Base-by-base conservation (phyloP, 164 flowering plant species). In the Vitis labrusca region DNA sequence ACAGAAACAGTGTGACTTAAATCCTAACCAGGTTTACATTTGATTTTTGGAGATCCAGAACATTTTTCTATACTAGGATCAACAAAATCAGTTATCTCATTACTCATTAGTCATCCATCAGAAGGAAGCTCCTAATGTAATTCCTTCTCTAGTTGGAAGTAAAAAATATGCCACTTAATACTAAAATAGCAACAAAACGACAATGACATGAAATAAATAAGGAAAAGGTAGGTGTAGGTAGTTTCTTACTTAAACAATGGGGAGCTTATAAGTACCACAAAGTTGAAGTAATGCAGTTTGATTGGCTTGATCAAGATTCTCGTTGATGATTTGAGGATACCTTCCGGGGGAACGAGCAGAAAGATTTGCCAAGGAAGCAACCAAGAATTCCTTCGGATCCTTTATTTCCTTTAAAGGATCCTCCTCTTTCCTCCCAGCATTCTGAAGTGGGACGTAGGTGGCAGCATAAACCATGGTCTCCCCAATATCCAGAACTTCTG, bases 351-450 rank as follows among this genome's bases (percentile, higher is more conserved):
- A 80, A 65, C 50, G 76, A 60, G 84, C 79, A 69, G 91, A 85
- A 73, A 95, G 74, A 63, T 72, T 84, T 29, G 90, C 88, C 83
- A 95, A 74, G 7, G 92, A 85, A 61, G 77, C 82, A 11, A 83
- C 90, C 76, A 91, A 73, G 69, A 86, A 91, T 68, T 91, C 88
- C 76, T 84, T 95, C 13, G 93, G 88, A 77, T 95, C 96, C 50
- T 74, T 84, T 52, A 95, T 79, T 30, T 91, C 92, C 71, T 79
- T 85, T 37, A 95, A 61, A 44, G 98, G 98, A 78, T 95, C 99
- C 61, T 89, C 99, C 73, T 91, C 98, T 66, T 81, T 89, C 77
- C 86, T 95, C 61, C 96, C 96, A 72, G 94, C 96, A 89, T 93
- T 95, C 71, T 85, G 75, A 29, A 95, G 96, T 62, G 73, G 88